These are phyloP conservation scores for Globisporangium paddicum DNA, from an alignment of 352 stramenopile genomes.

Conservation along the genomic window DNA sequence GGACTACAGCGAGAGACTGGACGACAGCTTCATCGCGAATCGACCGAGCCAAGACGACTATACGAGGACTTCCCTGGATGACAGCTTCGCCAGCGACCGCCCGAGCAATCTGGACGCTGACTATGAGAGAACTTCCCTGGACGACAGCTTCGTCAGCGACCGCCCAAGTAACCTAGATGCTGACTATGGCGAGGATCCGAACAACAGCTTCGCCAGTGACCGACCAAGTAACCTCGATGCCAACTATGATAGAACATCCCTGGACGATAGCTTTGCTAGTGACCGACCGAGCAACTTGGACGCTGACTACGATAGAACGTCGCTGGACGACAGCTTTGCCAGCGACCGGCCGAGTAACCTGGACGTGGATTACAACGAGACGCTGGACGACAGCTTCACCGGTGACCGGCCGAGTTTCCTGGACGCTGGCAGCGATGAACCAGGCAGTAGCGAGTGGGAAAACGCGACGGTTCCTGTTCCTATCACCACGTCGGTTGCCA, in stretches of 20 bases:
- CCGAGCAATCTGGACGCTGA: background rate
- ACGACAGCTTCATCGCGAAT: slow-evolving; percentile 6
- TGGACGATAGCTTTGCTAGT: background rate
- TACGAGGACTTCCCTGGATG: background rate
- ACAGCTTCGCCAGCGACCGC: background rate
- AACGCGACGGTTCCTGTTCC: background rate
- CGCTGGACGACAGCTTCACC: slow-evolving; percentile 8
- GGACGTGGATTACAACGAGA: background rate
- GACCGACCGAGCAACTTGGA: background rate
- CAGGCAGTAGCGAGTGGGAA: background rate
- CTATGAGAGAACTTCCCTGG: background rate
- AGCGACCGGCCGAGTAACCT: background rate
- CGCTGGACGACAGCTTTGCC: background rate
- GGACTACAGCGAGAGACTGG: slow-evolving; percentile 1
- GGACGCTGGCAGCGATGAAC: background rate
- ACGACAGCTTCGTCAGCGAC: slow-evolving; percentile 9
- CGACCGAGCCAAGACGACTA: background rate
- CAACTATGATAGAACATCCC: background rate
- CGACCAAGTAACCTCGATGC: background rate
- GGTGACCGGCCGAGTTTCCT: background rate
- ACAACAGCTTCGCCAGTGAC: slow-evolving; percentile 8
- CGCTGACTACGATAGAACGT: background rate
- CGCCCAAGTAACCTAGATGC: too few species aligned
- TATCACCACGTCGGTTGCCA: background rate
- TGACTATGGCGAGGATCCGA: background rate